Evolutionary conservation across 768 basidiomycete species (phyloP).

Genomic region (Boletus reticuloceps): DNA sequence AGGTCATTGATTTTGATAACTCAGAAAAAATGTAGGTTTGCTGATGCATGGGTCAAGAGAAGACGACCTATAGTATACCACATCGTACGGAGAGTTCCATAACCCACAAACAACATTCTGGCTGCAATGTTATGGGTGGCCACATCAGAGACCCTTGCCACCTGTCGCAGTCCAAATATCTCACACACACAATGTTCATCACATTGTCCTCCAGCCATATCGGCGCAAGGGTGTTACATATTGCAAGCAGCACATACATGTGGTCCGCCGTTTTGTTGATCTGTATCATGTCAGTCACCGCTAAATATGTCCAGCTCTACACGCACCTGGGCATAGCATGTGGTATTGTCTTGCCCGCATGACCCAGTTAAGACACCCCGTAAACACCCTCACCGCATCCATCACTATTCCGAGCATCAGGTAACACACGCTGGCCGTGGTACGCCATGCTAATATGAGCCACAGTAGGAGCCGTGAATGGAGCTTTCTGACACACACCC

Average conservation of each 20-base stretch:
- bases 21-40: too few relatives aligned
- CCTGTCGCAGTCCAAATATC: too few relatives aligned
- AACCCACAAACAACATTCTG: too few relatives aligned
- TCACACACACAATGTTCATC: slow-evolving; percentile 88
- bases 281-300: slow-evolving; percentile 34
- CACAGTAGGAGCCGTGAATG: slow-evolving; percentile 94
- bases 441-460: slow-evolving; percentile 95
- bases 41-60: too few relatives aligned
- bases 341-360: slow-evolving; percentile 98
- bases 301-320: neutral
- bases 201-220: slow-evolving; percentile 93
- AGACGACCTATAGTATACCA: too few relatives aligned
- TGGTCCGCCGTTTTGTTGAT: slow-evolving; percentile 97
- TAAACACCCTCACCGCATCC: slow-evolving; percentile 93
- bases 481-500: slow-evolving; percentile 89
- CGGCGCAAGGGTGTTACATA: slow-evolving; percentile 91
- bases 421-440: slow-evolving; percentile 96
- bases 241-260: slow-evolving; percentile 95
- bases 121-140: too few relatives aligned
- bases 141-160: too few relatives aligned
- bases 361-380: slow-evolving; percentile 91
- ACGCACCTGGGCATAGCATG: slow-evolving; percentile 87
- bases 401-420: slow-evolving; percentile 92
- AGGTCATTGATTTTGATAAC: too few relatives aligned
- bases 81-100: too few relatives aligned